Percentiles rank a stretch among this genome's conserved stretches.
Conservation (phyloP, 306 rosid species). For the Lablab purpureus region DNA sequence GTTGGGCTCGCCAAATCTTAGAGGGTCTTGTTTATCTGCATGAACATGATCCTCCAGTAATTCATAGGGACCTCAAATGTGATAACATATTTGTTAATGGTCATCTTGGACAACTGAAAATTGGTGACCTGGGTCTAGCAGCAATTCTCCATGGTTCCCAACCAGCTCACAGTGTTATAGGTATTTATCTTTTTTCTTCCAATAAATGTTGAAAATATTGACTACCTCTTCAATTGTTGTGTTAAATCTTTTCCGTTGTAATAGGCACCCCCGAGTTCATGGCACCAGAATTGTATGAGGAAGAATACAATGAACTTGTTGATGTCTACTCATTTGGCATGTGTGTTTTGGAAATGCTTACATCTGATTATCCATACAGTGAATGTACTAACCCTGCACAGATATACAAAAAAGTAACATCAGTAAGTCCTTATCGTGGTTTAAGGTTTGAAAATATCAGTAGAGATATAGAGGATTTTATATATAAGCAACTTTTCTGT, state of each 20-base stretch:
- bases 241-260: slow-evolving; percentile 5
- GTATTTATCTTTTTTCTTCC: slow-evolving; percentile 48
- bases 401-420: slow-evolving; percentile 94
- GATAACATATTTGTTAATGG: slow-evolving; percentile 91
- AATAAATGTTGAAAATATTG: slow-evolving; percentile 2
- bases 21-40: slow-evolving; percentile 83
- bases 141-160: slow-evolving; percentile 78
- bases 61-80: slow-evolving; percentile 92
- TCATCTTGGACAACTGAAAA: slow-evolving; percentile 94
- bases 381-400: slow-evolving; percentile 92
- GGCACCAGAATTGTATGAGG: slow-evolving; percentile 95
- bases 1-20: slow-evolving; percentile 83
- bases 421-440: slow-evolving; percentile 57
- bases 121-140: slow-evolving; percentile 91
- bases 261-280: slow-evolving; percentile 95
- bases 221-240: slow-evolving; percentile 13
- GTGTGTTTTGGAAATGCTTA: slow-evolving; percentile 93
- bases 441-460: slow-evolving; percentile 3
- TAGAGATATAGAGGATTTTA: slow-evolving; percentile 9
- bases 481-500: slow-evolving; percentile 30
- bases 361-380: slow-evolving; percentile 82
- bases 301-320: slow-evolving; percentile 89
- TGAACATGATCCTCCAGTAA: slow-evolving; percentile 83
- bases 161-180: slow-evolving; percentile 89
- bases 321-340: slow-evolving; percentile 96